Evolutionary conservation across 805 yeast species (phyloP), one percentile per base, ranked within the genome.

Genomic region (Barnettozyma californica): DNA sequence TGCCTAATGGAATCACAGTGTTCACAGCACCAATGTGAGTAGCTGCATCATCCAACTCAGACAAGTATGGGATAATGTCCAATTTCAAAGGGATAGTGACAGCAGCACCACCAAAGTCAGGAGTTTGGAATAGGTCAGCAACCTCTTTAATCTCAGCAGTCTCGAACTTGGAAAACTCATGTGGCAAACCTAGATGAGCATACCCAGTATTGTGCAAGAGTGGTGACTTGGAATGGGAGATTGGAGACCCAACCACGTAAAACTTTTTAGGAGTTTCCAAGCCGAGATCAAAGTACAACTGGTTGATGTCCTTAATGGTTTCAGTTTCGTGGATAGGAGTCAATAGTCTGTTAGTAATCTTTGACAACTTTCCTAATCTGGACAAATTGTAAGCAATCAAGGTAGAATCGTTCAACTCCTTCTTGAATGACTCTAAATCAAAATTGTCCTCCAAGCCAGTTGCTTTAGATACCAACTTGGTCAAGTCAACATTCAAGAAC

Each of bases 41-140:
- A 14, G 95, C 98, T 16, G 95, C 80, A n/a, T 78, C 84, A 8
- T 89, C 77, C 38, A 92, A 69, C 51, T 78, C 83, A 52, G 74
- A 73, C 54, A 84, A 75, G 54, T 78, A 77, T 55, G 81, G 73
- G 70, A 87, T 81, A 53, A 92, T 82, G 50, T 84, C 95, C 47
- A 89, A 62, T 64, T 94, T 94, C 62, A 92, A 73, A 4, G 99
- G 99, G 62, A 92, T 92, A 2, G 99, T 94, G 8, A 94, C 88
- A 5, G 96, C 91, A 53, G 87, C 81, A n/a, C 99, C 99, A 42
- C 98, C 98, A 60, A 94, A 85, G 9, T 69, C 61, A 14, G 78
- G 66, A 18, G 65, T 64, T 34, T 71, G 62, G 49, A 80, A 69
- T 47, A 90, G 63, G 41, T 75, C 66, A 44, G 73, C 71, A 25